Evolutionary conservation across 2,329 filamentous ascomycete species (phyloP).

Genomic region (Zymoseptoria tritici): DNA sequence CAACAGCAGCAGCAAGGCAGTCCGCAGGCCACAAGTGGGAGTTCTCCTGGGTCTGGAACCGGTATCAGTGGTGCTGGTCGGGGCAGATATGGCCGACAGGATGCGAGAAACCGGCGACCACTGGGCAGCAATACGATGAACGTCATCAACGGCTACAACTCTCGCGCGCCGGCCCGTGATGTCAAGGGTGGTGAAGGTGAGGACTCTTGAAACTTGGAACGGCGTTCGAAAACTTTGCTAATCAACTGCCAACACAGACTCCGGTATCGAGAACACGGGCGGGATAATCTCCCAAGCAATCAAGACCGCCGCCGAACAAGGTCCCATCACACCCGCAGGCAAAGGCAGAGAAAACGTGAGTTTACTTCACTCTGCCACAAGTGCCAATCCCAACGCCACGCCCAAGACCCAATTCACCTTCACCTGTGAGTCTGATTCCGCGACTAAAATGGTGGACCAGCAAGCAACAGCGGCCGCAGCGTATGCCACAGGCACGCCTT

Average conservation of each 20-base stretch:
- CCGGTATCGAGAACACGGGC: conserved; percentile 34
- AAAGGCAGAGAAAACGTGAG: conserved; percentile 69
- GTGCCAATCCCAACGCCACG: conserved; percentile 46
- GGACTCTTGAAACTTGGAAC: conserved; percentile 5
- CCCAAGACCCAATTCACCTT: conserved; percentile 91
- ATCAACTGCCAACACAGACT: conserved; percentile 33
- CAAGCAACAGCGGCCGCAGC: conserved; percentile 18
- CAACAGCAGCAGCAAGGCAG: conserved; percentile 50
- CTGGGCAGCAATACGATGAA: conserved; percentile 36
- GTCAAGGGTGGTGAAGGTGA: conserved; percentile 19
- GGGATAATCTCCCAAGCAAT: conserved; percentile 92
- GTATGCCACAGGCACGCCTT: conserved; percentile 12
- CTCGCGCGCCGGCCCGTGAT: conserved; percentile 16
- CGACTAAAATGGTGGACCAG: conserved; percentile 58
- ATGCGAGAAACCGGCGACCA: conserved; percentile 35
- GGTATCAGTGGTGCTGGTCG: conserved; percentile 79
- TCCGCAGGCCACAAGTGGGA: conserved; percentile 44
- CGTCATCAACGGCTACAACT: conserved; percentile 35
- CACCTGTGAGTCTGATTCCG: conserved; percentile 83
- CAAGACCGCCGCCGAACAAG: conserved; percentile 71
- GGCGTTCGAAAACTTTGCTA: background rate
- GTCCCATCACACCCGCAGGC: conserved; percentile 47
- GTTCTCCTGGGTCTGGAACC: conserved; percentile 39
- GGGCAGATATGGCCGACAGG: conserved; percentile 67
- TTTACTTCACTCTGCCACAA: conserved; percentile 57